Evolutionary conservation across 495 filamentous ascomycete species (phyloP), one percentile per base, ranked within the genome.

Genomic region (Filosporella fistucella): DNA sequence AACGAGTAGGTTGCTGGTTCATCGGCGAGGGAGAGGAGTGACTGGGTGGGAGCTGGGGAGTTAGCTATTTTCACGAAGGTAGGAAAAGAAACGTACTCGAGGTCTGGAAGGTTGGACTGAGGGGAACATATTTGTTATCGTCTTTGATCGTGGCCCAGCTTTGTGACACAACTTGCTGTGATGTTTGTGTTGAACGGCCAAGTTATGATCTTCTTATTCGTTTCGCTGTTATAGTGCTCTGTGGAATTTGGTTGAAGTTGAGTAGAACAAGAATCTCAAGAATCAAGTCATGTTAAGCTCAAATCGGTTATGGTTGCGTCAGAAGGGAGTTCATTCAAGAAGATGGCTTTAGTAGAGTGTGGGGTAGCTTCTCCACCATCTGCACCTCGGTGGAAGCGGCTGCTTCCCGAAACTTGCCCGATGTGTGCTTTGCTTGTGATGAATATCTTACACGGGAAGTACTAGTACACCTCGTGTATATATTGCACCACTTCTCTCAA

Each of bases 1-100:
- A 10, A 20, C 46, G 52, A 22, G 37, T 46, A 4, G 39, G 55
- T 47, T 54, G 56, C 18, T 51, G 56, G 14, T 51, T 47, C 21
- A 46, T 16, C 12, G 47, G 44, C 23, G 54, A 12, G 33, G 33
- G 12, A 20, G 22, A 13, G 20, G 45, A 35, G 3, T 14, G 37
- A 7, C 36, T 23, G 24, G 52, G n/a, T 16, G 21, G 46, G 21
- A 44, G 28, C 26, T 44, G 40, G 1, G 4, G 6, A 14, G 6
- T 48, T 45, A 30, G 33, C 25, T 39, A 3, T 42, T 5, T 21
- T 45, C 6, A 2, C 17, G 16, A 48, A 16, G 25, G 21, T 24
- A 10, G 17, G 23, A 11, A 37, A 32, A 14, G 23, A 16, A 18
- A 38, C 42, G 14, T 50, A 58, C 55, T 12, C 12, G 25, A 20